Conservation (phyloP, 192 early-diverging fungal species). For the Coemansia sp. region DNA sequence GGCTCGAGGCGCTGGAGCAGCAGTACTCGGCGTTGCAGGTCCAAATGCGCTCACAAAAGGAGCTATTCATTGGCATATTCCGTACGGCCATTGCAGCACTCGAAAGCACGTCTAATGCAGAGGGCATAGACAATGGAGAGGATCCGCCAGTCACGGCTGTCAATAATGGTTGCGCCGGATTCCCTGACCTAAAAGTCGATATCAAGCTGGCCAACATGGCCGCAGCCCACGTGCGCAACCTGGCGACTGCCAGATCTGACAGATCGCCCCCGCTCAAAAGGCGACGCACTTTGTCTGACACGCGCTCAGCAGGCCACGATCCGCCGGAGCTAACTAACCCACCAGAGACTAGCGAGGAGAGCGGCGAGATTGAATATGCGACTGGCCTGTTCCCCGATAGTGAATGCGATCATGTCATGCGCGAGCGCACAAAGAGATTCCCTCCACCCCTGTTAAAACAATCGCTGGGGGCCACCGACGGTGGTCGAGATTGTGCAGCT, state of each 20-base stretch:
- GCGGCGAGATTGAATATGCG: neutral
- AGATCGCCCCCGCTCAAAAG: neutral
- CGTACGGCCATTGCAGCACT: conserved; percentile 1
- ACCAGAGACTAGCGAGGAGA: neutral
- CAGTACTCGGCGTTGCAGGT: neutral
- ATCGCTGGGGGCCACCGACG: neutral
- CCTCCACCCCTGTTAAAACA: no score
- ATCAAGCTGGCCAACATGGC: neutral
- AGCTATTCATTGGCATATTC: neutral
- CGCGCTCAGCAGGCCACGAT: neutral
- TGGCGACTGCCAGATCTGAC: neutral
- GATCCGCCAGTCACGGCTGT: neutral
- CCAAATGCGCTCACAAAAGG: neutral
- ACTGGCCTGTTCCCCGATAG: neutral
- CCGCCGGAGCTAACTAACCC: neutral
- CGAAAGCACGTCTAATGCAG: neutral
- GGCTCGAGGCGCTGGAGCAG: neutral
- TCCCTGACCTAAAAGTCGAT: neutral
- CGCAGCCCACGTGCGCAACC: neutral
- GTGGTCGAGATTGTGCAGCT: neutral
- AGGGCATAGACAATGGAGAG: neutral
- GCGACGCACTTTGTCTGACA: neutral
- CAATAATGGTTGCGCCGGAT: neutral
- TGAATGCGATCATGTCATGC: neutral
- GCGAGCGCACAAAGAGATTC: neutral